A percentile compares a stretch with the other conserved stretches of the same genome.
phyloP scores from a whole-genome alignment of 225 moss, liverwort and hornwort species.

The Pseudisothecium myosuroides region DNA sequence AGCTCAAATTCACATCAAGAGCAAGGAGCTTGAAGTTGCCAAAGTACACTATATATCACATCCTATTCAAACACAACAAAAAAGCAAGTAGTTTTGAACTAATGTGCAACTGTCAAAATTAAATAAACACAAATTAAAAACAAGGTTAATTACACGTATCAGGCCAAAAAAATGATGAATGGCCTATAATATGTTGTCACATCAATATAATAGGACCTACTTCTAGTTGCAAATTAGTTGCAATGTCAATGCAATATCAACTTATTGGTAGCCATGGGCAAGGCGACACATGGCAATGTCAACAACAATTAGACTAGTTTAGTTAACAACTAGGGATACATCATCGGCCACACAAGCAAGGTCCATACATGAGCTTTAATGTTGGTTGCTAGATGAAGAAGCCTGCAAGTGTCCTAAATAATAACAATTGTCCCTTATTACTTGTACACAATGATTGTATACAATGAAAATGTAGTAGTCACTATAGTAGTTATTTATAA shows the following conservation, averaged over 20 bases:
- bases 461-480: not conserved
- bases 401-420: not conserved
- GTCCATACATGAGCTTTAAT: not conserved
- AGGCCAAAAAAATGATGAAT: not conserved
- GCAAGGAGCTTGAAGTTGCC: not conserved
- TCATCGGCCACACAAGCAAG: not conserved
- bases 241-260: fast-evolving
- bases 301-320: fast-evolving
- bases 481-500: not conserved
- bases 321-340: not conserved
- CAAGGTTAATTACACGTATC: fast-evolving
- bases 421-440: not conserved
- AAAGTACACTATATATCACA: not conserved
- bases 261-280: not conserved
- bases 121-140: not conserved
- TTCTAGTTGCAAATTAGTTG: not conserved
- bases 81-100: too few species aligned
- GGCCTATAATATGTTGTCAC: not conserved
- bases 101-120: too few species aligned
- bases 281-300: fast-evolving
- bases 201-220: not conserved
- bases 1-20: not conserved
- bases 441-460: not conserved
- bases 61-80: not conserved
- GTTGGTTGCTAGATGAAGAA: not conserved